Evolutionary conservation across 345 rosid species (phyloP).

Genomic region (Viola odorata): DNA sequence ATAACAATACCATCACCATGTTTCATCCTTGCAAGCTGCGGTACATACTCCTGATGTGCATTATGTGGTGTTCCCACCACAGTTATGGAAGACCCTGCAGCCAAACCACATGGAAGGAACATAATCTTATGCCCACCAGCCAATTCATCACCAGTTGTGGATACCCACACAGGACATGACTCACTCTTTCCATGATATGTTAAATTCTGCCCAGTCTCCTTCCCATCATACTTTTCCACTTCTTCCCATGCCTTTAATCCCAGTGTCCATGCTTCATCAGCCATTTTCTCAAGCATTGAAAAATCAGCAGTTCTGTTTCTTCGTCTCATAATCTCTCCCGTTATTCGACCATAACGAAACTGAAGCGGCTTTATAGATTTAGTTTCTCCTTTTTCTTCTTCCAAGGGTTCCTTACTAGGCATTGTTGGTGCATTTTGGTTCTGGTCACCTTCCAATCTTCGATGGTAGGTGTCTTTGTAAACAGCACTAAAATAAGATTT

Average conservation of each 20-base stretch:
- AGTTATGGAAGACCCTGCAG: slow-evolving; percentile 89
- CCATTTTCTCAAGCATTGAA: slow-evolving; percentile 73
- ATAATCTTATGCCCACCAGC: slow-evolving; percentile 50
- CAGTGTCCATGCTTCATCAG: slow-evolving; percentile 88
- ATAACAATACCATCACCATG: slow-evolving; percentile 49
- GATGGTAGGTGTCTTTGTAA: slow-evolving; percentile 56
- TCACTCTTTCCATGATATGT: slow-evolving; percentile 42
- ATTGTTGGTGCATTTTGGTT: slow-evolving; percentile 44
- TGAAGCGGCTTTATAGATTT: slow-evolving; percentile 49
- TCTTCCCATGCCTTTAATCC: slow-evolving; percentile 94
- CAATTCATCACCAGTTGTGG: slow-evolving; percentile 64
- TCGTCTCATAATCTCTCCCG: slow-evolving; percentile 66
- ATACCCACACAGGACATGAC: slow-evolving; percentile 82
- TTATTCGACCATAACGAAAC: slow-evolving; percentile 64
- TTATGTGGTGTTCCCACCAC: slow-evolving; percentile 83
- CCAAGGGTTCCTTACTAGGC: slow-evolving; percentile 45
- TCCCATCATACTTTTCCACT: slow-evolving; percentile 43
- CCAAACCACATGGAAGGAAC: slow-evolving; percentile 96
- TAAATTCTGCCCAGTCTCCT: slow-evolving; percentile 35
- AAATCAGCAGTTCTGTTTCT: slow-evolving; percentile 58
- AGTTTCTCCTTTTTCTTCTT: slow-evolving; percentile 30
- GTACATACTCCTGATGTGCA: slow-evolving; percentile 80
- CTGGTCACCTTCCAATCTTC: slow-evolving; percentile 62
- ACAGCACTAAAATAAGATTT: slow-evolving; percentile 48
- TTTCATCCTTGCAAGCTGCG: slow-evolving; percentile 55